phyloP scores from a whole-genome alignment of 225 moss, liverwort and hornwort species.

The Polytrichum formosum region DNA sequence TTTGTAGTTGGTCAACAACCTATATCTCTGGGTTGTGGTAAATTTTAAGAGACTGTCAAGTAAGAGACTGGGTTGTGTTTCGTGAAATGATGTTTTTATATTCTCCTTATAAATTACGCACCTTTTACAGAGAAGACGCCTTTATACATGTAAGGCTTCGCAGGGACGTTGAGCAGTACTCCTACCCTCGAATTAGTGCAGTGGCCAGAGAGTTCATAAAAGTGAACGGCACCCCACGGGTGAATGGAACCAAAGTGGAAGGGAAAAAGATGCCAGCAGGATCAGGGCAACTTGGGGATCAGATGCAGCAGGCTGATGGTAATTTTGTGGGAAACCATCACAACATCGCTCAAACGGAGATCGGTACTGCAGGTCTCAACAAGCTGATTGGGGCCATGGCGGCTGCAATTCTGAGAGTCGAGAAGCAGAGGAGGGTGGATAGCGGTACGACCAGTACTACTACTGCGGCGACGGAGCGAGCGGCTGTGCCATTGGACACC shows the following conservation, averaged over 20 bases:
- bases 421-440: slow-evolving; percentile 27
- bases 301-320: slow-evolving; percentile 10
- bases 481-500: slow-evolving; percentile 20
- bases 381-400: slow-evolving; percentile 43
- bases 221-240: slow-evolving; percentile 17
- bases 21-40: too few species aligned
- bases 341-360: slow-evolving; percentile 5
- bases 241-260: slow-evolving; percentile 17
- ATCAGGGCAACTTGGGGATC: slow-evolving; percentile 17
- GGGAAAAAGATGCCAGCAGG: slow-evolving; percentile 8
- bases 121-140: slow-evolving; percentile 19
- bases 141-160: neutral
- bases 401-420: slow-evolving; percentile 33
- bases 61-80: too few species aligned
- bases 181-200: slow-evolving; percentile 18
- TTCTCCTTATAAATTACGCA: too few species aligned
- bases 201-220: slow-evolving; percentile 36
- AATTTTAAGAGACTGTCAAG: too few species aligned
- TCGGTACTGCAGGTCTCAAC: neutral
- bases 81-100: too few species aligned
- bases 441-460: neutral
- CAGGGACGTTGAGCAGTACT: neutral
- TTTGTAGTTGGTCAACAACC: too few species aligned
- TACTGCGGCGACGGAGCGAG: neutral
- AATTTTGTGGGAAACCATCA: slow-evolving; percentile 5